Evolutionary conservation across 805 yeast species (phyloP), one percentile per base, ranked within the genome.

Genomic region (Saturnispora bothae): DNA sequence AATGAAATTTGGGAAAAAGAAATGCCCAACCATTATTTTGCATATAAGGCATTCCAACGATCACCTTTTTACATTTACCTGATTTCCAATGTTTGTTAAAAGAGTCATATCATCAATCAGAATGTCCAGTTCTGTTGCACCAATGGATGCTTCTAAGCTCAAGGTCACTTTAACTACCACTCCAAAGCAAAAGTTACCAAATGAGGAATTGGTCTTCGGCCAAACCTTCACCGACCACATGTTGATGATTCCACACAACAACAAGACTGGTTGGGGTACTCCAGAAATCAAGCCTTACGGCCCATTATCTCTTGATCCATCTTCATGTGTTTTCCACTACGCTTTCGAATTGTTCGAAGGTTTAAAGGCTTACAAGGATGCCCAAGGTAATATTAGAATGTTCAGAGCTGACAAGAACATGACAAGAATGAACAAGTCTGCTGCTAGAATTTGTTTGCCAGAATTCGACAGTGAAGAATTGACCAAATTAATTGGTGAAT

Each of bases 281-380:
- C 97, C 98, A 32, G 73, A 73, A 56, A 88, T 89, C 59, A 73
- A 73, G 48, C 96, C 97, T 18, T 86, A 83, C 57, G 88, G 79
- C 37, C 74, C 75, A 36, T 63, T 89, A 38, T 52, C 67, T 14
- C 60, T 89, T 42, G 96, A 88, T 54, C 98, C 98, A 20, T 78
- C 95, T 16, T 65, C 92, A 15, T 74, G 83, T 58, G 97, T 88
- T 25, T 77, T 89, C 65, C 98, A 89, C 67, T 89, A 89, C 54
- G 89, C 94, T 4, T 89, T 92, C 55, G 95, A 85, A 61, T 72
- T 89, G 43, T 92, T 89, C 49, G 98, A 89, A 66, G 98, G 98
- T 48, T 68, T 89, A 66, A 89, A 89, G 68, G 96, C 96, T 12
- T 89, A 88, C 71, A 63, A 63, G 44, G 82, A 72, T 55, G 50